Conservation (phyloP, 208 protist species). For the Willaertia magna region DNA sequence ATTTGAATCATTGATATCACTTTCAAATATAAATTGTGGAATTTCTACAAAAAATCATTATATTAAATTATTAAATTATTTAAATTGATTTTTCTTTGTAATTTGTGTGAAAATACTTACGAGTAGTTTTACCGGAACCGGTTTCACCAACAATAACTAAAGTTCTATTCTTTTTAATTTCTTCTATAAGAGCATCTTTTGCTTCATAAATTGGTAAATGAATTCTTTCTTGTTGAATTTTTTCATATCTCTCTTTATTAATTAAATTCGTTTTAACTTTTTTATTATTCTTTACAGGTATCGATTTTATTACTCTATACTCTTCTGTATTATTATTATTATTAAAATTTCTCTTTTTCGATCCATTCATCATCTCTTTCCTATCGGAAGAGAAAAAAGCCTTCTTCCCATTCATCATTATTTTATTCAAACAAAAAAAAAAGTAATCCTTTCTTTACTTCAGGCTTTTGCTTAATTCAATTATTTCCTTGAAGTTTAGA, state of each 20-base stretch:
- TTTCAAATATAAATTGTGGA: constrained; percentile 62
- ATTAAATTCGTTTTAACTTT: neutral
- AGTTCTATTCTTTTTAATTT: constrained; percentile 41
- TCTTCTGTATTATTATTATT: too few species aligned
- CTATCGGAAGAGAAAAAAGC: too few species aligned
- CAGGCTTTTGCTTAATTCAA: too few species aligned
- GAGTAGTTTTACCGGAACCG: constrained; percentile 72
- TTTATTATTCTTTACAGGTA: neutral
- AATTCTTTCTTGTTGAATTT: constrained; percentile 16
- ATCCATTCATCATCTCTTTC: too few species aligned
- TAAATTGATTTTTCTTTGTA: neutral
- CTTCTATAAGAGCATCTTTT: constrained; percentile 23
- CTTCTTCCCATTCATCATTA: too few species aligned
- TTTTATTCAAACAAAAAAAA: too few species aligned
- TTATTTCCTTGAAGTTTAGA: too few species aligned
- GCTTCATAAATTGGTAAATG: constrained; percentile 51
- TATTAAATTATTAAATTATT: neutral
- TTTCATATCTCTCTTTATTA: neutral
- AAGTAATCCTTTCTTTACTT: too few species aligned
- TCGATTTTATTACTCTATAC: neutral
- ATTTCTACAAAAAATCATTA: neutral
- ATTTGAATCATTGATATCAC: constrained; percentile 19
- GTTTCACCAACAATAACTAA: constrained; percentile 80
- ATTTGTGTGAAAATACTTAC: constrained; percentile 53
- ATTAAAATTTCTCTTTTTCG: too few species aligned